phyloP scores from a whole-genome alignment of 768 basidiomycete species.

The Dacryopinax primogenitus region DNA sequence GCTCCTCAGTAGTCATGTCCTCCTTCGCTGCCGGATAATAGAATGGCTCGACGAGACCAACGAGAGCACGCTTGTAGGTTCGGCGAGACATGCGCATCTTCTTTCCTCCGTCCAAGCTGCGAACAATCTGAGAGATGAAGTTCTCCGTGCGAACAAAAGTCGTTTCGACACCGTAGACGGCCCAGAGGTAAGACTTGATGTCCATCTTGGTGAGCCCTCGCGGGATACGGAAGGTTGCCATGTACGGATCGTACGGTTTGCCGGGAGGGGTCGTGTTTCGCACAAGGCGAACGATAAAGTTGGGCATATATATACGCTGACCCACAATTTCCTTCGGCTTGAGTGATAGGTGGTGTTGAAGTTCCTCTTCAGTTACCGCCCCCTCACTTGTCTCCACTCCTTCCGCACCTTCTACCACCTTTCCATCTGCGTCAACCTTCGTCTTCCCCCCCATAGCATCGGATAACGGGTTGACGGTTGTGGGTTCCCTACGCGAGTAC shows the following conservation, averaged over 20 bases:
- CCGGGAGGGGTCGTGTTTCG: slow-evolving; percentile 67
- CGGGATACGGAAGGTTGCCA: slow-evolving; percentile 81
- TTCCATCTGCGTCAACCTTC: no score
- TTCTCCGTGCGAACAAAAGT: slow-evolving; percentile 96
- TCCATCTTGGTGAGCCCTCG: slow-evolving; percentile 84
- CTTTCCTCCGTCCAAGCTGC: slow-evolving; percentile 14
- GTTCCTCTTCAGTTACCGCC: not conserved
- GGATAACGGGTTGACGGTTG: not conserved
- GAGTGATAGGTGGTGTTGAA: not conserved
- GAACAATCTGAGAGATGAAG: slow-evolving; percentile 48
- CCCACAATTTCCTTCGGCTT: slow-evolving; percentile 43
- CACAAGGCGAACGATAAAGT: slow-evolving; percentile 67
- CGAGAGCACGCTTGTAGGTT: slow-evolving; percentile 82
- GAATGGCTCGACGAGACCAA: slow-evolving; percentile 85
- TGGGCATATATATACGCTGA: slow-evolving; percentile 78
- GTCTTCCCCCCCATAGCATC: no score
- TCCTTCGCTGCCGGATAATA: slow-evolving; percentile 75
- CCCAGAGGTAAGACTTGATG: slow-evolving; percentile 67
- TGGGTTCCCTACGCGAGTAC: not conserved
- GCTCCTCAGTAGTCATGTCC: slow-evolving; percentile 54
- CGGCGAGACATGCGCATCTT: slow-evolving; percentile 20
- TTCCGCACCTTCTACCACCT: not conserved
- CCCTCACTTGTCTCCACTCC: not conserved
- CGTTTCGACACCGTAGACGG: slow-evolving; percentile 77
- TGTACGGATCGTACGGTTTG: slow-evolving; percentile 81